Evolutionary conservation across 805 yeast species (phyloP).

Genomic region (Lachancea kluyveri): DNA sequence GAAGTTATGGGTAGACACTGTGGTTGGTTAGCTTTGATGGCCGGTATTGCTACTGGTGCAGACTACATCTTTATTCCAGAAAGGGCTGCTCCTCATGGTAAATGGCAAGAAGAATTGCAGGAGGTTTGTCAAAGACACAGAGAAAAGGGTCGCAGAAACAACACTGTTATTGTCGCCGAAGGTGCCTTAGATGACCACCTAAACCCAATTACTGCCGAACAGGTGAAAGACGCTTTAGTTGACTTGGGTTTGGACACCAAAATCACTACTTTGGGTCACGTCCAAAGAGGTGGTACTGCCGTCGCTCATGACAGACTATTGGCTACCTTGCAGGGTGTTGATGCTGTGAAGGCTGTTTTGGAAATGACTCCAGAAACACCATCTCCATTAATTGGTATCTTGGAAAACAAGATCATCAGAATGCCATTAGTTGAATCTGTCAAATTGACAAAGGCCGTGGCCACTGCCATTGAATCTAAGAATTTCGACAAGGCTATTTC

Average conservation of each 20-base stretch:
- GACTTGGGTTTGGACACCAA: conserved; percentile 89
- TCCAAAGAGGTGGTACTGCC: conserved; percentile 98
- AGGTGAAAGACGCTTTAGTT: conserved; percentile 77
- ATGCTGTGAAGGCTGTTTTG: conserved; percentile 89
- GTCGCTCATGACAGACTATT: conserved; percentile 89
- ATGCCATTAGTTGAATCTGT: conserved; percentile 89
- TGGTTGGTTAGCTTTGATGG: conserved; percentile 98
- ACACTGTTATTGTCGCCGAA: conserved; percentile 95
- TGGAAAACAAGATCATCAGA: conserved; percentile 81
- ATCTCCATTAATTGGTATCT: conserved; percentile 88
- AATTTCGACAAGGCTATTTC: conserved; percentile 85
- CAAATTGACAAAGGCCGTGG: conserved; percentile 78
- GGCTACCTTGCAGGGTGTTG: conserved; percentile 96
- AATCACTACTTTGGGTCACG: conserved; percentile 93
- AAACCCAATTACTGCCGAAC: conserved; percentile 71
- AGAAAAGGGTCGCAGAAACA: conserved; percentile 82
- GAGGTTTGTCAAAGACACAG: conserved; percentile 75
- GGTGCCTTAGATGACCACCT: conserved; percentile 87
- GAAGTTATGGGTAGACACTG: conserved; percentile 99
- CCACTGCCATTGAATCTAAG: conserved; percentile 70
- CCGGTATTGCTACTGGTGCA: conserved; percentile 95
- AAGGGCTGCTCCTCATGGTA: conserved; percentile 67
- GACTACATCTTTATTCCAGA: conserved; percentile 94
- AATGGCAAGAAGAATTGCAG: conserved; percentile 79
- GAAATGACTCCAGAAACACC: conserved; percentile 86